Evolutionary conservation across 1,139 yeast genomes (phyloP).

Genomic region (Yamadazyma sp.): DNA sequence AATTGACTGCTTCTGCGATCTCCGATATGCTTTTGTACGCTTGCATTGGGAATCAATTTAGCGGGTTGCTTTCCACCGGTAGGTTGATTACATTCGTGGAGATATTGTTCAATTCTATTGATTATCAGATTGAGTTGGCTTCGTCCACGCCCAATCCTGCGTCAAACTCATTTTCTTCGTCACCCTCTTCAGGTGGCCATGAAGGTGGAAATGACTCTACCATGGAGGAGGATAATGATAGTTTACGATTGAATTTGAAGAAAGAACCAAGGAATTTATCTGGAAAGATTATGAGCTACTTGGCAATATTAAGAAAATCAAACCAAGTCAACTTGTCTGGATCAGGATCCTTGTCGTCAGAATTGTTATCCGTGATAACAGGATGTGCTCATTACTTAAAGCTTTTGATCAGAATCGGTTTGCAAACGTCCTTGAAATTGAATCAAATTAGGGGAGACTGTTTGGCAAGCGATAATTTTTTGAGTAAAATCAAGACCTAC

Average conservation of each 20-base stretch:
- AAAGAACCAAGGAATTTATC: conserved; percentile 90
- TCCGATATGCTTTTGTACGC: conserved; percentile 91
- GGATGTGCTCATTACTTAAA: conserved; percentile 93
- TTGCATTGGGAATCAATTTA: conserved; percentile 68
- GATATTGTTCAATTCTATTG: conserved; percentile 75
- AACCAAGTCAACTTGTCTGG: conserved; percentile 51
- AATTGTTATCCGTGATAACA: conserved; percentile 76
- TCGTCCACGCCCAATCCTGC: conserved; percentile 1
- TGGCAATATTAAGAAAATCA: conserved; percentile 67
- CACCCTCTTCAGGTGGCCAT: neutral
- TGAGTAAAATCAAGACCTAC: conserved; percentile 37
- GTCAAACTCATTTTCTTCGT: neutral
- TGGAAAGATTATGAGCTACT: conserved; percentile 73
- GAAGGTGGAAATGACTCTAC: conserved; percentile 1
- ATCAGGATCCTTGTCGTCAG: conserved; percentile 62
- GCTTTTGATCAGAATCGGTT: conserved; percentile 76
- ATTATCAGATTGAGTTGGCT: conserved; percentile 28
- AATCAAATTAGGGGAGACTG: conserved; percentile 61
- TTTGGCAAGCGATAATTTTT: conserved; percentile 62
- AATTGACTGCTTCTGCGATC: conserved; percentile 86
- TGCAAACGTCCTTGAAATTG: conserved; percentile 68
- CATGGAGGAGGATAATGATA: conserved; percentile 4
- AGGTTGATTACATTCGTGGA: conserved; percentile 73
- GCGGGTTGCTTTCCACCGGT: conserved; percentile 75
- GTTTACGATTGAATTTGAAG: conserved; percentile 22